Conservation (phyloP, 257 asterid genomes). For the Linderniella brevidens region DNA sequence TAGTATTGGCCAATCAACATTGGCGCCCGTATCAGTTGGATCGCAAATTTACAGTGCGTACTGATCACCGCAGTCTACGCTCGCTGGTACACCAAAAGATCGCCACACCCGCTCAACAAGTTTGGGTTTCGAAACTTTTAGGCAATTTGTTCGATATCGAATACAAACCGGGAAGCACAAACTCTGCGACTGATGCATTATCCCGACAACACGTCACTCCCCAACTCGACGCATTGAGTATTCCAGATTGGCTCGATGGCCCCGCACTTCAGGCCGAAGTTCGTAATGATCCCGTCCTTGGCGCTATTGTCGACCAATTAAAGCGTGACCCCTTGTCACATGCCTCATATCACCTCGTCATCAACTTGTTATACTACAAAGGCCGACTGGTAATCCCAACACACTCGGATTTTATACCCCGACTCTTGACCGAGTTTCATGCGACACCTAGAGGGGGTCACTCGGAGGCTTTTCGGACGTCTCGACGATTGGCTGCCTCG, state of each 20-base stretch:
- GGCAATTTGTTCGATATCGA: neutral
- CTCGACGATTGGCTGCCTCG: neutral
- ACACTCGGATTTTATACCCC: too few species aligned
- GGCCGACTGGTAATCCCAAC: neutral
- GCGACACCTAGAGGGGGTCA: too few species aligned
- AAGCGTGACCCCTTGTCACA: neutral
- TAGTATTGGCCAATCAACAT: neutral
- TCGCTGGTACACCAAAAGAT: neutral
- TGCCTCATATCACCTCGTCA: too few species aligned
- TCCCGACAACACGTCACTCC: neutral
- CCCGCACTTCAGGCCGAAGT: neutral
- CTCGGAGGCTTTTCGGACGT: neutral
- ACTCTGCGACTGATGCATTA: neutral
- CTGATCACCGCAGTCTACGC: neutral
- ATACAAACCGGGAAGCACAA: neutral
- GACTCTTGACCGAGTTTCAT: too few species aligned
- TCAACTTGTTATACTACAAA: neutral
- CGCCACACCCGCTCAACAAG: neutral
- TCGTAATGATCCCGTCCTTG: neutral
- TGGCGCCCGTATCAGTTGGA: constrained; percentile 2
- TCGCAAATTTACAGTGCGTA: neutral
- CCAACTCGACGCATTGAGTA: too few species aligned
- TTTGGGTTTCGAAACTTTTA: neutral
- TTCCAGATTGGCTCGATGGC: neutral
- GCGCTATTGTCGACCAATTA: too few species aligned